Conservation (phyloP, 352 stramenopile genomes). For the Globisporangium viniferum region DNA sequence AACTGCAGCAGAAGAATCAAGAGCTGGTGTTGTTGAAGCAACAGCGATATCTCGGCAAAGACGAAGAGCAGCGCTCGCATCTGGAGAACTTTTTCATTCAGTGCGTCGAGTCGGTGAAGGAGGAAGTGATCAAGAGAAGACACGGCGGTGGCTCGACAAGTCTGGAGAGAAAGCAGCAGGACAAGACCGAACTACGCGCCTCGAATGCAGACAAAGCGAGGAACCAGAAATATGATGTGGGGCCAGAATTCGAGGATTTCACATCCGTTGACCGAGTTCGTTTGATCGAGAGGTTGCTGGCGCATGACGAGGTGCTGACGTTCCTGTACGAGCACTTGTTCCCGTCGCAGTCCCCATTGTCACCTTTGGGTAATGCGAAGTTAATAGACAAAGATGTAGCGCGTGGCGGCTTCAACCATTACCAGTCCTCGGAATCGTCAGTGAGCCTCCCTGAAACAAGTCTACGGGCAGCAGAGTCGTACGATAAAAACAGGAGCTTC, state of each 20-base stretch:
- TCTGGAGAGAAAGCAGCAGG: constrained; percentile 24
- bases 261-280: constrained; percentile 58
- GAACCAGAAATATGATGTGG: constrained; percentile 35
- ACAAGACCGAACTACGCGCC: constrained; percentile 9
- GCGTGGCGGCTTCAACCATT: background rate
- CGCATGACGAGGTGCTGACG: constrained; percentile 76
- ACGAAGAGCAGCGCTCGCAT: constrained; percentile 36
- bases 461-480: background rate
- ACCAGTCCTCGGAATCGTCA: constrained; percentile 14
- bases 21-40: constrained; percentile 42
- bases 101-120: constrained; percentile 82
- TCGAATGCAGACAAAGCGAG: constrained; percentile 24
- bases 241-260: constrained; percentile 65
- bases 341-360: constrained; percentile 27
- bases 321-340: constrained; percentile 81
- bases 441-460: constrained; percentile 22
- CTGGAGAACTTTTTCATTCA: constrained; percentile 79
- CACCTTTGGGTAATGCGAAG: constrained; percentile 13
- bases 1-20: constrained; percentile 62
- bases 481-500: background rate
- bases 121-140: constrained; percentile 55
- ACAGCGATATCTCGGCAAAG: constrained; percentile 29
- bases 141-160: constrained; percentile 15
- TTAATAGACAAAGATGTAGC: constrained; percentile 5
- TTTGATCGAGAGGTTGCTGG: constrained; percentile 71